A percentile compares a stretch with the other conserved stretches of the same genome.
Conservation (phyloP, 345 rosid species). For the Citrus sinensis region DVS_A1.0 CM039167.1:7031001-7031500, state of each 20-base stretch:
- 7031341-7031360: neutral
- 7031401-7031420: slow-evolving; percentile 34
- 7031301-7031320: neutral
- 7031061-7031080: neutral
- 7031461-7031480: neutral
- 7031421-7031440: slow-evolving; percentile 57
- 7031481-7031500: neutral
- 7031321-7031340: neutral
- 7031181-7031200: neutral
- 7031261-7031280: neutral
- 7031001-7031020: no score
- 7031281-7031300: neutral
- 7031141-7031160: neutral
- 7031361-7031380: neutral
- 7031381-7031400: neutral
- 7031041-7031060: neutral
- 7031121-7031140: neutral
- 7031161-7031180: neutral
- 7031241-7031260: slow-evolving; percentile 8
- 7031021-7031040: neutral
- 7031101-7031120: neutral
- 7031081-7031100: neutral
- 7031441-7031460: slow-evolving; percentile 56
- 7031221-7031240: no score
- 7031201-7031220: neutral